These are phyloP conservation scores for Candida labiduridarum DNA, from an alignment of 1,139 yeast species.

Conservation along the genomic window DNA sequence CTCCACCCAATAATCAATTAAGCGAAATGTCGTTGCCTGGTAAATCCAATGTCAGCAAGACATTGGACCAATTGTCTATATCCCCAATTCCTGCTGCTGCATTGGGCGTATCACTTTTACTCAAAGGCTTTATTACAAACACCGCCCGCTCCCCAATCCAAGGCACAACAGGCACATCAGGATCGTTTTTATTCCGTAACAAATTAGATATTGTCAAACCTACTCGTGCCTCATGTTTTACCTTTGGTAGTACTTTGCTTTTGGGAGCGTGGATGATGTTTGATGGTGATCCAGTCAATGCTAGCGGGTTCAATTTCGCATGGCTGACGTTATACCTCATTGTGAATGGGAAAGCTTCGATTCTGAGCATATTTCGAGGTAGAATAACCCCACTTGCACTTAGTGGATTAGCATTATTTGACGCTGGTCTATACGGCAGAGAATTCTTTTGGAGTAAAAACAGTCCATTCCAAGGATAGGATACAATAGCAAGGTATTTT, in stretches of 20 bases:
- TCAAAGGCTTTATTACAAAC: conserved; percentile 12
- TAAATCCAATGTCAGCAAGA: conserved; percentile 1
- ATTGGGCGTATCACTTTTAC: conserved; percentile 15
- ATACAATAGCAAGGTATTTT: background rate
- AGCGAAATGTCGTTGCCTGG: background rate
- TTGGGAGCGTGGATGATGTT: conserved; percentile 80
- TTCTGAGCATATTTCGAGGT: conserved; percentile 39
- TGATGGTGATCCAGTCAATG: conserved; percentile 82
- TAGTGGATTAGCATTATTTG: conserved; percentile 59
- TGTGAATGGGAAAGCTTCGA: conserved; percentile 68
- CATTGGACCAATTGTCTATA: conserved; percentile 13
- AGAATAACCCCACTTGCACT: conserved; percentile 64
- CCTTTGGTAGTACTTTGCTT: conserved; percentile 71
- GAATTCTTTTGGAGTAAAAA: conserved; percentile 53
- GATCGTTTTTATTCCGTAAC: conserved; percentile 10
- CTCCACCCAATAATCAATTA: background rate
- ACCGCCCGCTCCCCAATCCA: background rate
- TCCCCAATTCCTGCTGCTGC: conserved; percentile 18
- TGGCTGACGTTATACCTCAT: conserved; percentile 82
- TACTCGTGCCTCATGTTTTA: conserved; percentile 37
- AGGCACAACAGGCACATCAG: conserved; percentile 12
- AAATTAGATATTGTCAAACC: conserved; percentile 28
- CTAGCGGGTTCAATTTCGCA: conserved; percentile 85
- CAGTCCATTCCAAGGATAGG: conserved; percentile 12
- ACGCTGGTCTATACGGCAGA: conserved; percentile 68